Evolutionary conservation across 1,284 basidiomycete genomes (phyloP), one percentile per base, ranked within the genome.

Genomic region (Coriolopsis trogii): DNA sequence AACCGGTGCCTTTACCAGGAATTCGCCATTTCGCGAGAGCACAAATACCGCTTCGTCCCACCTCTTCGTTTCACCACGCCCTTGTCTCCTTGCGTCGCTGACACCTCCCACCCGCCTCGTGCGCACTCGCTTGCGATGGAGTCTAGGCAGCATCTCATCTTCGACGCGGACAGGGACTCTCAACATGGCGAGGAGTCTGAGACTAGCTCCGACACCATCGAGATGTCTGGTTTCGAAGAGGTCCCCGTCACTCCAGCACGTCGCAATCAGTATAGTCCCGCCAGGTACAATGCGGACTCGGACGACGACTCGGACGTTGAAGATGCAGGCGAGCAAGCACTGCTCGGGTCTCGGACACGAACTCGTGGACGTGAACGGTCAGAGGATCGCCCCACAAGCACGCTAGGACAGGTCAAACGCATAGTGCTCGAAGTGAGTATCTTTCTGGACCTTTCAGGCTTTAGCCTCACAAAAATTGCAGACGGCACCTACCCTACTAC

Each of bases 401-500:
- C 65, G 13, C 86, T 85, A 84, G 61, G 69, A 2, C 81, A 84
- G 62, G 73, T 82, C 15, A 75, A 74, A 57, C 68, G 75, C 36
- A 86, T 89, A 41, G 82, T 87, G 38, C 68, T 85, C 28, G 86
- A 89, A 78, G 87, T 87, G 61, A 41, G 44, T 50, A 12, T 13
- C 33, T n/a, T 15, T 31, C 16, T 41, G 18, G 12, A 31, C 12
- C 8, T 30, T 3, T 4, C 26, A 10, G 13, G 7, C 12, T 16
- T 26, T 48, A 18, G n/a, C 49, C 38, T 29, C 43, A 16, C n/a
- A 37, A 31, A 15, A 42, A 38, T 41, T 25, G 39, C 60, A 91
- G 89, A 85, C 84, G 49, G 81, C 82, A 7, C 89, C 89, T 12
- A 87, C 88, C 21, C 74, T 91, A 40, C 71, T 91, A 12, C 72